Base-by-base conservation (phyloP, 208 protist genomes). In the Wallacemonas sp. region DNA sequence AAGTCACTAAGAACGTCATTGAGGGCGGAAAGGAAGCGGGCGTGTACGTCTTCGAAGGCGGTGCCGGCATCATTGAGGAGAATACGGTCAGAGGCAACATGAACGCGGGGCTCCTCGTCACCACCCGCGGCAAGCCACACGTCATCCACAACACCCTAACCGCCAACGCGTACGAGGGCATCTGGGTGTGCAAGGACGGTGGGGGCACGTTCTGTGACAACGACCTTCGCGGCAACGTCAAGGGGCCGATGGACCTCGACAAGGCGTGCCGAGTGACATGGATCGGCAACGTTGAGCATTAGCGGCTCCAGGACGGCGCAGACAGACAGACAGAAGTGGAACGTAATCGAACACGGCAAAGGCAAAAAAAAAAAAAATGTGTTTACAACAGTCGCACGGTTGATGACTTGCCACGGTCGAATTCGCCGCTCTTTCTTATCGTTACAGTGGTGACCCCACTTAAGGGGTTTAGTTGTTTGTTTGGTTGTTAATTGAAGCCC, bases 121-220 rank as follows among this genome's bases (percentile, higher is more conserved):
- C 91, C 2, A 87, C 86, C 1, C 48, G 65, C 3, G 84, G 86
- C 27, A 68, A 48, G 33, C 88, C 87, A 22, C 73, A 88, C 72
- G 84, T 93, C 0, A 80, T 89, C 10, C 70, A 77, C 39, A 96
- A 96, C 78, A 79, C 53, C 1, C 64, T 96, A 44, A 64, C 63
- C 22, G 73, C 77, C 4, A 96, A 94, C 72, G 66, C 76, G 36
- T 95, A 93, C 63, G 91, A 96, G 62, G 91, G 91, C 17, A 75
- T 96, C 3, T 96, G 91, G 88, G 82, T 96, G 38, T 96, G 91
- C 72, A 91, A 92, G 58, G 67, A 46, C 21, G 91, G 91, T 13
- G 65, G 76, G 33, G 87, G 87, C 22, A 85, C 76, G 26, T 92
- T 92, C 63, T 80, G 73, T 66, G 74, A 83, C 46, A 96, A 96